Base-by-base conservation (phyloP, 1,139 yeast species). In the Taphrina populina region DNA sequence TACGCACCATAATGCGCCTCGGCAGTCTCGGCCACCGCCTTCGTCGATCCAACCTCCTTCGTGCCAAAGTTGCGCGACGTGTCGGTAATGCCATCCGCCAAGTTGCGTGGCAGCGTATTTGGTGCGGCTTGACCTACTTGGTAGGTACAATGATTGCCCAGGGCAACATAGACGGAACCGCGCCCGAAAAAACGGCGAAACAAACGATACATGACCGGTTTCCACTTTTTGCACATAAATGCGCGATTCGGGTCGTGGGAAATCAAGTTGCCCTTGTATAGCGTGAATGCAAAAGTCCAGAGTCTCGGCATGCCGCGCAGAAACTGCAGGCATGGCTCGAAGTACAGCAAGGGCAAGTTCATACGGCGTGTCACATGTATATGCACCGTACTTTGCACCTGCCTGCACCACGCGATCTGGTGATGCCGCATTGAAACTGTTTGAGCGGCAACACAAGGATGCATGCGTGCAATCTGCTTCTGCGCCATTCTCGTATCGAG, bases 121-220 rank as follows among this genome's bases (percentile, higher is more conserved):
- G 83, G 85, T 1, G 88, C 83, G 57, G 81, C 67, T 67, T 82
- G 87, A 15, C 83, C 84, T 64, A 81, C 82, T 13, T 88, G 88
- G 73, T 77, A 83, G 17, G 83, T 78, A 64, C 83, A 88, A 66
- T 83, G 88, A 67, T 83, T 83, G 15, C 90, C 88, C 63, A 83
- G 70, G 29, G 79, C 80, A 8, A 87, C 76, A 64, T 72, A 82
- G n/a, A 83, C 78, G 2, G 87, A 83, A 15, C 80, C 68, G 55
- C 77, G 71, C 10, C 75, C 71, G 61, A 83, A 74, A 65, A 72
- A 76, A 52, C 73, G 69, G 65, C 82, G 83, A 72, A 83, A 72
- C 58, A 80, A 76, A 59, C 74, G 68, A 67, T 80, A 75, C 0
- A 79, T 68, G 35, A 69, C 68, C 49, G 73, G 72, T 67, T 83